Base-by-base conservation (phyloP, 306 rosid species). In the Pterocarpus santalinus region DNA sequence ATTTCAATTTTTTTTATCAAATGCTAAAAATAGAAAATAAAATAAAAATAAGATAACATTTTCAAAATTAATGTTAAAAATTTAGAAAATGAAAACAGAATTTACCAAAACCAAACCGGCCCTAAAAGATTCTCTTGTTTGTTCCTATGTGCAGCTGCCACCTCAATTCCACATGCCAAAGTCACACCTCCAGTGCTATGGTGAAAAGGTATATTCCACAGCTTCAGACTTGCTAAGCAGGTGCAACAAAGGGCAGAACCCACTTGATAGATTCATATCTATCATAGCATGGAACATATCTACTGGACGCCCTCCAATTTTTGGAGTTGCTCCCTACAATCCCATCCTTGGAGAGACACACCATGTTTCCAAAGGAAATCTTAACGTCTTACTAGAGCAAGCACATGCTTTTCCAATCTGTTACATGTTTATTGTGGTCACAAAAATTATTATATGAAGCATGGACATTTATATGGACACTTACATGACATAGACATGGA, bases 271-370 rank as follows among this genome's bases (percentile, higher is more conserved):
- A 61, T 65, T 92, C 65, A 70, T 66, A 35, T 82, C 77, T 0
- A 91, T 92, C 8, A 80, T 92, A 7, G 86, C 94, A 9, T 92
- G 94, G 95, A 84, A 69, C 60, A 85, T 92, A 4, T 92, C 95
- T 38, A 89, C 72, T 28, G 61, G 80, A 44, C 94, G 94, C 41
- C 95, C 95, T 7, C 1, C 51, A 14, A 57, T 46, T 28, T 85
- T 88, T 47, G 95, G 97, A 3, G 60, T 84, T 81, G 86, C 88
- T 74, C 95, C 92, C 17, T 91, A 72, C 75, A 92, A 92, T 63
- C 92, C 97, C 43, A 82, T 84, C 85, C 92, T 91, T 55, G 97
- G 97, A 16, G 96, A 93, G 84, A 93, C 94, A 2, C 94, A 93
- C 80, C 92, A 93, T 86, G 91, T 85, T 53, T 85, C 96, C 22